Percentiles rank a stretch among this genome's conserved stretches.
These are phyloP conservation scores for Chaetoscypha palmicola DNA, from an alignment of 2,329 filamentous ascomycete genomes.

Conservation along the genomic window DNA sequence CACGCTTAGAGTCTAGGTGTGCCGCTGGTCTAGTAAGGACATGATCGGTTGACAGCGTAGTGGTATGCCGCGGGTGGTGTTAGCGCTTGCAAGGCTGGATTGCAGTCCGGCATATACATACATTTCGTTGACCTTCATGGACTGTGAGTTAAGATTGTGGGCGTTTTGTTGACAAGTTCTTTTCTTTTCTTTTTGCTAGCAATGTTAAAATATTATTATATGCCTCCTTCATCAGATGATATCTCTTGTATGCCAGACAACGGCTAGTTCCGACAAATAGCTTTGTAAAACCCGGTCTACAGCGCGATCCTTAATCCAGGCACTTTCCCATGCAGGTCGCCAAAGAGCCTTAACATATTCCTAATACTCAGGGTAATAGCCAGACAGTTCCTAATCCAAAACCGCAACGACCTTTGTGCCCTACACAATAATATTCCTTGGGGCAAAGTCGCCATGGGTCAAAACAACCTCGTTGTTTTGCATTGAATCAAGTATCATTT, in stretches of 20 bases:
- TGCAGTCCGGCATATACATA: too few relatives aligned
- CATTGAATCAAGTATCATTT: background rate
- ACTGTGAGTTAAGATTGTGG: too few relatives aligned
- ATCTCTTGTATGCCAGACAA: conserved; percentile 12
- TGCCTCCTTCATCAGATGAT: conserved; percentile 10
- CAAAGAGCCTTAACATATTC: conserved; percentile 12
- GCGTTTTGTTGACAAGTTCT: too few relatives aligned
- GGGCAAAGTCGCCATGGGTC: conserved; percentile 29
- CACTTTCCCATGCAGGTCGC: conserved; percentile 8
- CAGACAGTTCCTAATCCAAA: conserved; percentile 14
- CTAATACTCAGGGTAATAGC: conserved; percentile 17
- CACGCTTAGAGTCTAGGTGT: conserved; percentile 5
- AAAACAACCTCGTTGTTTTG: conserved; percentile 8
- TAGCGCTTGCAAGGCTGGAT: too few relatives aligned
- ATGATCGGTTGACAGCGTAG: too few relatives aligned
- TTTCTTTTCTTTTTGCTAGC: too few relatives aligned
- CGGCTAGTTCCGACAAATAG: conserved; percentile 9
- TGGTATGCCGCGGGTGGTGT: too few relatives aligned
- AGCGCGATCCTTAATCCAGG: conserved; percentile 6
- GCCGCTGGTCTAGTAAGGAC: too few relatives aligned
- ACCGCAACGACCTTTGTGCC: conserved; percentile 10
- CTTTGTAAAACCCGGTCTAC: conserved; percentile 4
- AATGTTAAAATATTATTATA: too few relatives aligned
- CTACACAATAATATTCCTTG: conserved; percentile 3
- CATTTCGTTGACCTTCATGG: too few relatives aligned